phyloP scores from a whole-genome alignment of 148 eudicot genomes.

The Heliamphora exappendiculata region DNA sequence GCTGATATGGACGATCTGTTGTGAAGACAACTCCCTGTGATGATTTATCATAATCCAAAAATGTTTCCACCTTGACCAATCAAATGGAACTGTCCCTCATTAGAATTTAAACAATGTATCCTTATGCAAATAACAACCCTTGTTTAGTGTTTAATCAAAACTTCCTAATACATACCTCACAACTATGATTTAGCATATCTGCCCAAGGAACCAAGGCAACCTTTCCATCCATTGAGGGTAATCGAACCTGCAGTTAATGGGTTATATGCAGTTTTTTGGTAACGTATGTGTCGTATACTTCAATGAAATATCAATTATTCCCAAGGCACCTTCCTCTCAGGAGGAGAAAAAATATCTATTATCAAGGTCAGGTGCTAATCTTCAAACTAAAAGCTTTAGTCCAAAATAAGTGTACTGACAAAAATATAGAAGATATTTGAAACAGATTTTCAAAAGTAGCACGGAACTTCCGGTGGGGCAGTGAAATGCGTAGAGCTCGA shows the following conservation, averaged over 20 bases:
- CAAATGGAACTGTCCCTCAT: conserved; percentile 7
- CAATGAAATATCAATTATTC: background rate
- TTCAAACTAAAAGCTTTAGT: background rate
- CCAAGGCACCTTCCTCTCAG: background rate
- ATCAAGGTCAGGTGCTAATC: background rate
- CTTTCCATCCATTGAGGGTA: conserved; percentile 89
- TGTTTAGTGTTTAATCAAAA: background rate
- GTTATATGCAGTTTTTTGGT: no score
- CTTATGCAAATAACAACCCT: background rate
- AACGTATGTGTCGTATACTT: background rate
- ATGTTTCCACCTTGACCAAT: conserved; percentile 67
- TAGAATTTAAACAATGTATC: conserved; percentile 6
- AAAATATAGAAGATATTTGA: background rate
- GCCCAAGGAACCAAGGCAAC: conserved; percentile 99
- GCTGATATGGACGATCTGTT: conserved; percentile 86
- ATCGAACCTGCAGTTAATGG: conserved; percentile 57
- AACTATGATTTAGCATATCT: conserved; percentile 91
- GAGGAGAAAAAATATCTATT: background rate
- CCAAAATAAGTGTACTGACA: background rate
- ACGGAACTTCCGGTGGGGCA: no score
- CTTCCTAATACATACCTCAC: conserved; percentile 45
- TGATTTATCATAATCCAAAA: conserved; percentile 84
- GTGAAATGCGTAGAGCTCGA: no score
- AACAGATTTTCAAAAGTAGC: background rate
- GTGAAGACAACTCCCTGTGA: conserved; percentile 83